Conservation (phyloP, 768 basidiomycete genomes). For the Phlebiopsis gigantea region DNA sequence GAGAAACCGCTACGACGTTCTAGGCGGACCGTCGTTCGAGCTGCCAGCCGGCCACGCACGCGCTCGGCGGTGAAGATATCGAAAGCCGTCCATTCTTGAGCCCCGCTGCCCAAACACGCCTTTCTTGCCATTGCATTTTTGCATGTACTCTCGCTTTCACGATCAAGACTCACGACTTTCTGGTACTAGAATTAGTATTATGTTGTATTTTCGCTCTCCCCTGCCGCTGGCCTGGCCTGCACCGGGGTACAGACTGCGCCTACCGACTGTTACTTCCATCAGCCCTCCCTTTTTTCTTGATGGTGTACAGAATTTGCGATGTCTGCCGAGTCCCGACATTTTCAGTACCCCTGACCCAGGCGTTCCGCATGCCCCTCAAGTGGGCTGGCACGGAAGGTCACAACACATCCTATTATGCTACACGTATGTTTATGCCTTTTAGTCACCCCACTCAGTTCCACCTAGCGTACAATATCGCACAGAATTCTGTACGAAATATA, state of each 20-base stretch:
- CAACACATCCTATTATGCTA: not conserved
- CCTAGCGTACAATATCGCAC: conserved; percentile 3
- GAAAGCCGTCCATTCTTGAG: conserved; percentile 26
- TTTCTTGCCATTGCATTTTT: not conserved
- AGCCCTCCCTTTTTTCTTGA: conserved; percentile 4
- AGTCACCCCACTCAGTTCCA: conserved; percentile 5
- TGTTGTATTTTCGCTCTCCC: not conserved
- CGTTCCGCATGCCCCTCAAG: not conserved
- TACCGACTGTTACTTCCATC: conserved; percentile 1
- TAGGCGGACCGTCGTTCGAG: conserved; percentile 61
- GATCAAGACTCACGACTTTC: conserved; percentile 2
- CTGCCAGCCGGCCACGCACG: conserved; percentile 43
- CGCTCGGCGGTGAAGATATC: conserved; percentile 35
- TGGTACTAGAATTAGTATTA: not conserved
- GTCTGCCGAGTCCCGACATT: conserved; percentile 1
- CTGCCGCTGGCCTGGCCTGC: conserved; percentile 2
- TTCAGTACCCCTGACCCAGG: conserved; percentile 7
- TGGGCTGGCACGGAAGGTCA: not conserved
- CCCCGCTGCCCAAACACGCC: not conserved
- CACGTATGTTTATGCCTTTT: conserved; percentile 5
- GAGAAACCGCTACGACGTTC: conserved; percentile 52
- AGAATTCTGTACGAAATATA: conserved; percentile 8
- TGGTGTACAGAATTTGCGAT: conserved; percentile 4
- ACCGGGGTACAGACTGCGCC: not conserved
- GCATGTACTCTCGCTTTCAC: not conserved